A percentile compares a stretch with the other conserved stretches of the same genome.
Evolutionary conservation across 345 rosid genomes (phyloP).

Genomic region (Melaleuca quinquenervia): DNA sequence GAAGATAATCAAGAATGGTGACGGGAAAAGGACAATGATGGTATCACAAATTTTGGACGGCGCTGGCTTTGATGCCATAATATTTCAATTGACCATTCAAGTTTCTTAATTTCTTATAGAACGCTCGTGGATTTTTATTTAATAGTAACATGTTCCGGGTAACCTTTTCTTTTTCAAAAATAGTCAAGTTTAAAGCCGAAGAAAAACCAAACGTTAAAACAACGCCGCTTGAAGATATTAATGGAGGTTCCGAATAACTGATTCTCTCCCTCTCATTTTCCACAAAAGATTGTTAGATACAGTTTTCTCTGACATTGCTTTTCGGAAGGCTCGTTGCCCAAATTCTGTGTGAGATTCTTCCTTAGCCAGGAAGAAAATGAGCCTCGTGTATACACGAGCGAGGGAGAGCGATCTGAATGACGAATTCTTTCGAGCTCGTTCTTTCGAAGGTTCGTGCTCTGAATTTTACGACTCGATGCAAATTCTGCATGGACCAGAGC

Average conservation of each 20-base stretch:
- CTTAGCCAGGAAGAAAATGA: not conserved
- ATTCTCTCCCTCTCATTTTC: too few species aligned
- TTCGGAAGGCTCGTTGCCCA: too few species aligned
- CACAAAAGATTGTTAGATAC: too few species aligned
- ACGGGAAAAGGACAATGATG: not conserved
- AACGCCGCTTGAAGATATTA: not conserved
- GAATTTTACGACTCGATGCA: not conserved
- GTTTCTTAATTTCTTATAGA: not conserved
- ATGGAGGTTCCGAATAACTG: not conserved
- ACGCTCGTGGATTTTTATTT: not conserved
- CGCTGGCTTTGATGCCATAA: not conserved
- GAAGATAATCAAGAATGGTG: not conserved
- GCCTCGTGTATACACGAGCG: not conserved
- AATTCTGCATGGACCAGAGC: not conserved
- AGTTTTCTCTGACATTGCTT: too few species aligned
- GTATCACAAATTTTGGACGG: not conserved
- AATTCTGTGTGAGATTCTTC: not conserved
- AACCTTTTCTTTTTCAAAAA: not conserved
- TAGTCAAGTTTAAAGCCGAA: not conserved
- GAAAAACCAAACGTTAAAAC: not conserved
- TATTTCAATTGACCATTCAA: not conserved
- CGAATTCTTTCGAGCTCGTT: not conserved
- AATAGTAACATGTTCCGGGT: accelerated
- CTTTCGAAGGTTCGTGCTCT: not conserved
- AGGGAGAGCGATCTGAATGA: too few species aligned